A percentile compares a stretch with the other conserved stretches of the same genome.
These are phyloP conservation scores for Aspergillus taichungensis DNA, from an alignment of 495 filamentous ascomycete species.

Conservation along the genomic window DNA sequence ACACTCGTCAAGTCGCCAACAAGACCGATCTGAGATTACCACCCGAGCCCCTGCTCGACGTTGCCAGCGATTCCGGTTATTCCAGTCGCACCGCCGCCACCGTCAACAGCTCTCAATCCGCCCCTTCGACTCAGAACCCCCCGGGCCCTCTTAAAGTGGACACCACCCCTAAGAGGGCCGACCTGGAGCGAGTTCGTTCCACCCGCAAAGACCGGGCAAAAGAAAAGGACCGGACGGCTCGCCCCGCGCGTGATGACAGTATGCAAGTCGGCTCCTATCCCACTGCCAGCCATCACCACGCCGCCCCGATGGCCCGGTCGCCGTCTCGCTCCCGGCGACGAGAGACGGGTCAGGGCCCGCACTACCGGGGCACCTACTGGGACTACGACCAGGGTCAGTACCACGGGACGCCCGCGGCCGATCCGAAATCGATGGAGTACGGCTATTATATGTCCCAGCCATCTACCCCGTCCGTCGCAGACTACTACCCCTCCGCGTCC, in stretches of 20 bases:
- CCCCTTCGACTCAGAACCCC: constrained; percentile 36
- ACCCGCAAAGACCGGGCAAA: constrained; percentile 27
- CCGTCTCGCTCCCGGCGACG: constrained; percentile 29
- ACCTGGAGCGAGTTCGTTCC: constrained; percentile 24
- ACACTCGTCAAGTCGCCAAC: constrained; percentile 44
- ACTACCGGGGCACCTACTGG: constrained; percentile 23
- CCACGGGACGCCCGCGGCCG: constrained; percentile 25
- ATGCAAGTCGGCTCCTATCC: constrained; percentile 31
- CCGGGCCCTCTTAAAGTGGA: constrained; percentile 33
- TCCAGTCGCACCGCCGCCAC: constrained; percentile 55
- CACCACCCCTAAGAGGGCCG: constrained; percentile 23
- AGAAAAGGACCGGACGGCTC: constrained; percentile 22
- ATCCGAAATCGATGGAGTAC: constrained; percentile 24
- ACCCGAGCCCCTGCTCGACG: constrained; percentile 33
- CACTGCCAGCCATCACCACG: constrained; percentile 19
- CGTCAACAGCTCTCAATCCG: constrained; percentile 46
- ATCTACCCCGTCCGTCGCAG: constrained; percentile 19
- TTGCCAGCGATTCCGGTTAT: constrained; percentile 55
- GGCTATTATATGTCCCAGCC: constrained; percentile 17
- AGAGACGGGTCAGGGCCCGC: constrained; percentile 21
- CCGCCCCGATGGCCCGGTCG: constrained; percentile 21
- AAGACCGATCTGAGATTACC: constrained; percentile 35
- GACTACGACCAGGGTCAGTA: constrained; percentile 25
- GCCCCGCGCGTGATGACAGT: constrained; percentile 26
- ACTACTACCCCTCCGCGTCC: constrained; percentile 28